Conservation (phyloP, 129 eudicot genomes). For the Flaveria ramosissima region DNA sequence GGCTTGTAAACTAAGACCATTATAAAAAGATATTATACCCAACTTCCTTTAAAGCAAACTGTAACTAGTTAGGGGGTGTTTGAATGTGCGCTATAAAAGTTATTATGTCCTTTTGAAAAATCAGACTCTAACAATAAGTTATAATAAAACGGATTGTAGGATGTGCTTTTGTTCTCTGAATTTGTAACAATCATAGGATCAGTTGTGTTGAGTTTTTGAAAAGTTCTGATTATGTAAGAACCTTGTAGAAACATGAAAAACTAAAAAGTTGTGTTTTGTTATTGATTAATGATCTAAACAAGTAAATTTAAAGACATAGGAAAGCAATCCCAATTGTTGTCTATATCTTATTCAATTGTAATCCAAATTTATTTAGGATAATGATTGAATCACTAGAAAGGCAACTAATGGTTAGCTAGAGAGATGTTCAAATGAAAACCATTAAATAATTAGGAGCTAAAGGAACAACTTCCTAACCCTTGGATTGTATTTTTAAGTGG, state of each 20-base stretch:
- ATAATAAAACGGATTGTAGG: neutral
- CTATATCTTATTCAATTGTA: neutral
- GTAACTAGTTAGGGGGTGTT: neutral
- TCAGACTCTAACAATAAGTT: neutral
- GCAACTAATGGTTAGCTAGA: neutral
- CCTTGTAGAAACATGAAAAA: neutral
- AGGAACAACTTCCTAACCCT: neutral
- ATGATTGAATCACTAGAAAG: neutral
- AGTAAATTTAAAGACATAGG: neutral
- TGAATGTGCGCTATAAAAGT: neutral
- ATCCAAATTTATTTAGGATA: neutral
- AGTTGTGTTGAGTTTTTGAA: constrained; percentile 7
- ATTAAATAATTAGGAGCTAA: neutral
- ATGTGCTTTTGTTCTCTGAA: neutral
- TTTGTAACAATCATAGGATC: neutral
- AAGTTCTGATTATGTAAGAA: neutral
- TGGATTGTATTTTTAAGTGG: neutral
- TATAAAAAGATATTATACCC: neutral
- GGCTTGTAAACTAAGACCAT: constrained; percentile 10
- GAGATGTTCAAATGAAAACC: neutral
- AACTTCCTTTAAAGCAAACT: constrained; percentile 2
- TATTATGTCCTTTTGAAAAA: neutral
- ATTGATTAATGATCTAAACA: neutral
- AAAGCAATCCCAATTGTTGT: neutral
- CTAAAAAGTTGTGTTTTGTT: neutral